Evolutionary conservation across 306 rosid species (phyloP), one percentile per base, ranked within the genome.

Genomic region (Dalbergia oliveri): DNA sequence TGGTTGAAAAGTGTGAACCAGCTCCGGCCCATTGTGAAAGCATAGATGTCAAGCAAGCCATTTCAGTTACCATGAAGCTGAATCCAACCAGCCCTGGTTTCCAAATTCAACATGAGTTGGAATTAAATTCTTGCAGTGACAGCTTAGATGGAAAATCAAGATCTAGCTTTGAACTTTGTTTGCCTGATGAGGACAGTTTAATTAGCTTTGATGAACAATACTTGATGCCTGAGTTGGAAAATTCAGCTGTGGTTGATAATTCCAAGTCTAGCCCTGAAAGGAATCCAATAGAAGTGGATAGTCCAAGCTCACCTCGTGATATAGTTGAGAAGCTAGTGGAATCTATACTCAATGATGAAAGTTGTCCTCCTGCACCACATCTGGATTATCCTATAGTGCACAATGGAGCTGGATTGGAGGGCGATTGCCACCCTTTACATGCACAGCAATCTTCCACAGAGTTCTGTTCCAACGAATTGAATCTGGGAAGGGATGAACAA

Each of bases 121-220:
- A 82, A 60, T 45, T 37, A 61, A 76, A 82, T 35, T 69, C 72
- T 75, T 72, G n/a, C 70, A 66, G 70, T 23, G 49, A 34, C 33
- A 69, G 66, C 13, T 53, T 62, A 9, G 75, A 87, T 49, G 85
- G 79, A 60, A 10, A 49, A 44, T 79, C 87, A 33, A 58, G 43
- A 56, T 62, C 72, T 50, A 39, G 64, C 84, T 37, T 21, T 58
- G 86, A 83, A 69, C 45, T 84, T 78, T 45, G 69, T 65, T 82
- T 82, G 80, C 94, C 92, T 54, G 92, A 88, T 53, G 94, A 88
- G 82, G 92, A 90, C 53, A 90, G 90, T 70, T 81, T 90, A 56
- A 83, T 76, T 76, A 73, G 63, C 77, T 87, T 79, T 80, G 92
- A 90, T 16, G 88, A 72, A 70, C 71, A 79, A 76, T 54, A 76